Evolutionary conservation across 1,139 yeast genomes (phyloP).

Genomic region (Hansenula anomala): DNA sequence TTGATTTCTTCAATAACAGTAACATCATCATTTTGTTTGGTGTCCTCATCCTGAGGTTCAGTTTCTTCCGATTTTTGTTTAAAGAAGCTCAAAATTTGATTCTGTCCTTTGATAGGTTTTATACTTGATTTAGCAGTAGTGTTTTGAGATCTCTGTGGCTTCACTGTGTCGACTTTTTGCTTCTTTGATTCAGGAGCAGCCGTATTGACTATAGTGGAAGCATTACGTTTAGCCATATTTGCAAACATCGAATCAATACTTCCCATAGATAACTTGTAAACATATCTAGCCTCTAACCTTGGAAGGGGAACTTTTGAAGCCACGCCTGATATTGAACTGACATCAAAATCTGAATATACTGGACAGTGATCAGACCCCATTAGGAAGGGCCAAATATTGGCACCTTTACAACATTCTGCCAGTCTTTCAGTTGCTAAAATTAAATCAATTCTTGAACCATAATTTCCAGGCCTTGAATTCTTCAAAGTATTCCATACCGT

Average conservation of each 20-base stretch:
- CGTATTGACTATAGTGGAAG: not conserved
- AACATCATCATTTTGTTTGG: not conserved
- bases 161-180: no score
- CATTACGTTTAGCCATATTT: conserved; percentile 15
- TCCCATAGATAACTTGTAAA: conserved; percentile 45
- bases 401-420: conserved; percentile 31
- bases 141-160: no score
- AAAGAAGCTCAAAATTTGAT: conserved; percentile 12
- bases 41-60: no score
- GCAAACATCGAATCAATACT: conserved; percentile 51
- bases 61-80: not conserved
- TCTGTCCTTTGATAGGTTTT: not conserved
- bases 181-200: no score
- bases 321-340: conserved; percentile 10
- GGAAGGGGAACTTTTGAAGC: conserved; percentile 20
- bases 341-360: conserved; percentile 61
- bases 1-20: not conserved
- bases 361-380: conserved; percentile 97
- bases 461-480: conserved; percentile 76
- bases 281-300: conserved; percentile 52
- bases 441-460: conserved; percentile 84
- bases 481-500: conserved; percentile 90
- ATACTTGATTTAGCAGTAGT: no score
- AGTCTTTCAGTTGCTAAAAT: conserved; percentile 46
- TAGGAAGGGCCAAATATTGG: conserved; percentile 65